phyloP scores from a whole-genome alignment of 176 grass and related monocot species.

The Tuctoria greenei region DNA sequence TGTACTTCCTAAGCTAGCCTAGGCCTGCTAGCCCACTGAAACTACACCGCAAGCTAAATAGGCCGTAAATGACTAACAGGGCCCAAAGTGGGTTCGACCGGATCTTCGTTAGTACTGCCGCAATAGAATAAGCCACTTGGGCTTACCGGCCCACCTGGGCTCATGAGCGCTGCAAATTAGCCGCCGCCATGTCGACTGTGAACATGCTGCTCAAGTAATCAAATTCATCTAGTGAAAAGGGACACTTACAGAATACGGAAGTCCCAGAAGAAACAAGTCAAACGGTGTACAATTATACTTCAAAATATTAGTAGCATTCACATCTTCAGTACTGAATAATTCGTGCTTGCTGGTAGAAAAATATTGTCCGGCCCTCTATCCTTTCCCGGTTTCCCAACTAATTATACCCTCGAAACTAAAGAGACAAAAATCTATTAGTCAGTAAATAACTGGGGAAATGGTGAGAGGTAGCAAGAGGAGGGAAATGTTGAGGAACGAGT shows the following conservation, averaged over 20 bases:
- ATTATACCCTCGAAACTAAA: no score
- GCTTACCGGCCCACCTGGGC: background rate
- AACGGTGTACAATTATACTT: background rate
- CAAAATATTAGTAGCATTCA: background rate
- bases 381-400: no score
- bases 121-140: background rate
- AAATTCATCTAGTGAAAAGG: slow-evolving; percentile 8
- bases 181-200: background rate
- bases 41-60: background rate
- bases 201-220: background rate
- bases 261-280: background rate
- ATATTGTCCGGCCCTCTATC: background rate
- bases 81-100: background rate
- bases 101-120: background rate
- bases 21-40: background rate
- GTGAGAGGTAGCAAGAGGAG: background rate
- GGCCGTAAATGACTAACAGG: background rate
- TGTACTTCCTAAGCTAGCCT: background rate
- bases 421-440: background rate
- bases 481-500: background rate
- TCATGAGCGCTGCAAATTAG: background rate
- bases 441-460: background rate
- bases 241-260: background rate
- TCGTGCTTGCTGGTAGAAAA: background rate
- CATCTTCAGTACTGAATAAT: background rate